phyloP scores from a whole-genome alignment of 177 flowering plant genomes.

The Telopea speciosissima region DNA sequence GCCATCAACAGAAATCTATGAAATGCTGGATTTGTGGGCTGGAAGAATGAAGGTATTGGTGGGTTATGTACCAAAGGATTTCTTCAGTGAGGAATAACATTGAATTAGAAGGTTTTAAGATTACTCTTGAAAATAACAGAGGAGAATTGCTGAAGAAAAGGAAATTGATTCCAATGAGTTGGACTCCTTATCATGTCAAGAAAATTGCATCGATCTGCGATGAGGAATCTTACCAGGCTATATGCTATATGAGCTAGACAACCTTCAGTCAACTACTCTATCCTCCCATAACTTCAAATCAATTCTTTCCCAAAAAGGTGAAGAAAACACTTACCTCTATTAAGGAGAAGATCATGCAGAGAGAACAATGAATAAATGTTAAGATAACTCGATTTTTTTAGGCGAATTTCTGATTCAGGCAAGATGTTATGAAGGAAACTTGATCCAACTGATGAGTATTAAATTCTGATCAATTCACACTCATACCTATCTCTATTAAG shows the following conservation, averaged over 20 bases:
- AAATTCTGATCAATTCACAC: no score
- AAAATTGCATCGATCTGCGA: not conserved
- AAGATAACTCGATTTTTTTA: no score
- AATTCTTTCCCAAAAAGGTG: no score
- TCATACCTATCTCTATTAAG: no score
- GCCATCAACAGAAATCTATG: slow-evolving; percentile 10
- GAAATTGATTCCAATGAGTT: not conserved
- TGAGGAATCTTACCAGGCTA: not conserved
- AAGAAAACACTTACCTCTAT: no score
- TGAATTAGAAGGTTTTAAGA: not conserved
- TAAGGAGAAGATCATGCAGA: no score
- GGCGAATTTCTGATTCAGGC: no score
- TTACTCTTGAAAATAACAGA: not conserved
- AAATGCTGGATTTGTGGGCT: slow-evolving; percentile 13
- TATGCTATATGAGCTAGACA: not conserved
- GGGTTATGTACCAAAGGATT: not conserved
- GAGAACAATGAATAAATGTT: no score
- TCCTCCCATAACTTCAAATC: no score
- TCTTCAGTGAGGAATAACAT: not conserved
- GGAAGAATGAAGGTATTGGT: slow-evolving; percentile 3
- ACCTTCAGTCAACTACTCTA: not conserved
- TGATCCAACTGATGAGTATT: no score
- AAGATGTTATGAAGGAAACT: no score
- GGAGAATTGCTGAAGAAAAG: not conserved
- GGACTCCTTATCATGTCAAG: not conserved